Base-by-base conservation (phyloP, 1,284 basidiomycete species). In the Rhodofomes roseus region DNA sequence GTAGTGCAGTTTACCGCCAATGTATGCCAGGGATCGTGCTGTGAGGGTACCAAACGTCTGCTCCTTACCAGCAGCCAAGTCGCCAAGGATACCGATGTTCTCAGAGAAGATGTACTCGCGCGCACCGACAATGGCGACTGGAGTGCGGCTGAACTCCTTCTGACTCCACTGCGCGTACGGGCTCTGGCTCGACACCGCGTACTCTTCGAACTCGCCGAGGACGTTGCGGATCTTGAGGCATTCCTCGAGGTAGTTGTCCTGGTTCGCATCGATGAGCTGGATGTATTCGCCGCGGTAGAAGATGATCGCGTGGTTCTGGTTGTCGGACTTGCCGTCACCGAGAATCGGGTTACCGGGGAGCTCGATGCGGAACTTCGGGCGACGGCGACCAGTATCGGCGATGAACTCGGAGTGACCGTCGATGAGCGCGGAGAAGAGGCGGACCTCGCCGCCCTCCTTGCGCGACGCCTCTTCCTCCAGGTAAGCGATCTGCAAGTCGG, bases 61-160 rank as follows among this genome's bases (percentile, higher is more conserved):
- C 77, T 99, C 97, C 81, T 99, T 99, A 34, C 97, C 96, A 64
- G 96, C 96, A 54, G 96, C 96, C 56, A 99, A 85, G 76, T 99
- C 96, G 76, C 96, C 96, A 54, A 99, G 83, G 69, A 99, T 96
- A 85, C 96, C 96, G 67, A 99, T 99, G 77, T 98, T 98, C 81
- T 99, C 97, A 55, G 97, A 99, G 81, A 99, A 99, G 75, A 99
- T 98, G 77, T 99, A 99, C 81, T 99, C 97, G 77, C 97, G 89
- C 22, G 96, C 95, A 76, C 97, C 96, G 63, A 99, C 91, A 69
- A 99, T 99, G 20, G 97, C 97, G 37, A 99, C 93, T 18, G 96
- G 96, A 54, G 91, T 77, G 67, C 87, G 87, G 73, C 85, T 86
- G 81, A 96, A 95, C 68, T 96, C 93, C 73, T 90, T 87, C 70